phyloP scores from a whole-genome alignment of 495 filamentous ascomycete species.

The Penicillium crystallinum region DNA sequence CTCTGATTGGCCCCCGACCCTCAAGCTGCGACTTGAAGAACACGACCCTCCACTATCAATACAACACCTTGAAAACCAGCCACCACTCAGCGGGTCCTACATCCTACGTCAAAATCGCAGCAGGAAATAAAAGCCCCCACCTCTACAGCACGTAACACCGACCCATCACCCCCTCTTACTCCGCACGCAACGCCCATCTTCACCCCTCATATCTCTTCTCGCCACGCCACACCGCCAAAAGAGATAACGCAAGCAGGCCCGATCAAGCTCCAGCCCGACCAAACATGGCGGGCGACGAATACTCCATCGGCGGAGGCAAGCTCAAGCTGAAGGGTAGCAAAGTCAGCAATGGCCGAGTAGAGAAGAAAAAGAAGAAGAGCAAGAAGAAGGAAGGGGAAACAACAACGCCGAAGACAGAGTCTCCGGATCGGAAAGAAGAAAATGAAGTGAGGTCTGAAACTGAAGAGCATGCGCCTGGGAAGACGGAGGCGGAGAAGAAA shows the following conservation, averaged over 20 bases:
- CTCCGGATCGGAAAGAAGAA: background rate
- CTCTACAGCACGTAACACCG: background rate
- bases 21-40: slow-evolving; percentile 3
- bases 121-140: background rate
- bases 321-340: slow-evolving; percentile 77
- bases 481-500: slow-evolving; percentile 81
- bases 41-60: slow-evolving; percentile 2
- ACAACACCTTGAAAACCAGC: background rate
- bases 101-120: background rate
- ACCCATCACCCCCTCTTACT: slow-evolving; percentile 13
- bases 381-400: slow-evolving; percentile 32
- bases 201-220: background rate
- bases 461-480: slow-evolving; percentile 32
- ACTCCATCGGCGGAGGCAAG: slow-evolving; percentile 59
- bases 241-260: no score
- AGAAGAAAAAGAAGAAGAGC: slow-evolving; percentile 59
- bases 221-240: slow-evolving; percentile 3
- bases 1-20: slow-evolving; percentile 16
- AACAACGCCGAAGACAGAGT: background rate
- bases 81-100: background rate
- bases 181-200: slow-evolving; percentile 13
- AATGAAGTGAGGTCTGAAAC: slow-evolving; percentile 5
- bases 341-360: slow-evolving; percentile 45
- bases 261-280: no score
- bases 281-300: slow-evolving; percentile 51